Percentiles rank a stretch among this genome's conserved stretches.
phyloP scores from a whole-genome alignment of 305 asterid genomes.

The Nicotiana rustica region DNA sequence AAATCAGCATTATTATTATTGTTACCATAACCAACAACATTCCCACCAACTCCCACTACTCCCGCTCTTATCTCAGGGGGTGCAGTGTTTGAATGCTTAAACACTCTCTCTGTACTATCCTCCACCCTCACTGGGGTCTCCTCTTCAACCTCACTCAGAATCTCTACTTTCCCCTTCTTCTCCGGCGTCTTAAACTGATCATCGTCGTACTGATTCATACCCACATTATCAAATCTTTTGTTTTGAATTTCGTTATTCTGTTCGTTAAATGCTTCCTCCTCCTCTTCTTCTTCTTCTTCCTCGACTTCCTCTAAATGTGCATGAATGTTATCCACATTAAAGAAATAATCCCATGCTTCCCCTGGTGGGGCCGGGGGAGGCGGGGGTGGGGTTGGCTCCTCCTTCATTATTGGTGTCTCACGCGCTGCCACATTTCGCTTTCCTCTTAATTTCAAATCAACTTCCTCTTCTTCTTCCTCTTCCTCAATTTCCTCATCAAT shows the following conservation, averaged over 20 bases:
- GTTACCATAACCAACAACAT: slow-evolving; percentile 48
- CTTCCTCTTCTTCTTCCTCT: slow-evolving; percentile 56
- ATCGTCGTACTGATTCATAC: slow-evolving; percentile 39
- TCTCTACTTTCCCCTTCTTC: slow-evolving; percentile 56
- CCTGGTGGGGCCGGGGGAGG: slow-evolving; percentile 78
- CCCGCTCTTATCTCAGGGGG: slow-evolving; percentile 63
- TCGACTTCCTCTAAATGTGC: slow-evolving; percentile 61
- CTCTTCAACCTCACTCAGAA: slow-evolving; percentile 47
- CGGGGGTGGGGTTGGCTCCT: slow-evolving; percentile 53
- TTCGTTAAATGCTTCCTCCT: slow-evolving; percentile 34
- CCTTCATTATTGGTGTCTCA: slow-evolving; percentile 34
- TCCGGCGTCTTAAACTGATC: slow-evolving; percentile 76
- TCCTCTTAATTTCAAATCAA: slow-evolving; percentile 41
- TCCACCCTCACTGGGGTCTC: slow-evolving; percentile 45
- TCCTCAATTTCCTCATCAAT: slow-evolving; percentile 60
- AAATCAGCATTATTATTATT: slow-evolving; percentile 57
- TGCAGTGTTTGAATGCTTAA: slow-evolving; percentile 85
- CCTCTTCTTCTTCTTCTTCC: slow-evolving; percentile 43
- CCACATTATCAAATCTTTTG: slow-evolving; percentile 45
- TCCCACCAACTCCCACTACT: slow-evolving; percentile 46
- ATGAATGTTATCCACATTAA: slow-evolving; percentile 55
- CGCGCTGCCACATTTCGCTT: slow-evolving; percentile 54
- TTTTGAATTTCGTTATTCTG: slow-evolving; percentile 15
- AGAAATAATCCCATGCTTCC: slow-evolving; percentile 91
- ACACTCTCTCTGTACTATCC: slow-evolving; percentile 53